A percentile compares a stretch with the other conserved stretches of the same genome.
These are phyloP conservation scores for Scheffersomyces parashehatae DNA, from an alignment of 1,139 yeast genomes.

Conservation along the genomic window DNA sequence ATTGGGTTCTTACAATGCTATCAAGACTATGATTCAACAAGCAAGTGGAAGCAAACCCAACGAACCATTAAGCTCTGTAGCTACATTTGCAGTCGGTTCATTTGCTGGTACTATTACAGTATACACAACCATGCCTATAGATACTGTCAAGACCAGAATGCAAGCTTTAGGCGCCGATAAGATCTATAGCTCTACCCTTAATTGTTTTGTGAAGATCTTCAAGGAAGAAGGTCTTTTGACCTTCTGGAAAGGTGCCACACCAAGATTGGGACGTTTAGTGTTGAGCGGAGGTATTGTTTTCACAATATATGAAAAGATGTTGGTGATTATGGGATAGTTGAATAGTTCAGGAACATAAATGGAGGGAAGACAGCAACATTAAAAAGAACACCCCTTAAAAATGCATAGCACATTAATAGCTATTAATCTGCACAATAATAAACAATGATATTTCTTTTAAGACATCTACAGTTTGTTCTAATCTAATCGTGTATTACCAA, in stretches of 20 bases:
- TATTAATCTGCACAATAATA: no score
- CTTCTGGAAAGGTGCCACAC: conserved; percentile 98
- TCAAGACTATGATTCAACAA: conserved; percentile 80
- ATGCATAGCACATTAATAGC: no score
- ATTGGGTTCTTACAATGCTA: conserved; percentile 87
- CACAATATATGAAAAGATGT: conserved; percentile 88
- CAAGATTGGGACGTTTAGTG: conserved; percentile 87
- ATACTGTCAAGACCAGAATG: conserved; percentile 97
- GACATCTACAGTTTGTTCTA: no score
- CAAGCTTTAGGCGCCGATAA: conserved; percentile 84
- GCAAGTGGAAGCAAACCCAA: conserved; percentile 62
- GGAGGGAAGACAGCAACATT: no score
- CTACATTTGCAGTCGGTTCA: conserved; percentile 90
- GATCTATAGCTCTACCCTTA: conserved; percentile 68
- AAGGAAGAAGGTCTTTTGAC: conserved; percentile 88
- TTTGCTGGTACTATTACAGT: conserved; percentile 93
- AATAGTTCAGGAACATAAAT: no score
- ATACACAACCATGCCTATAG: conserved; percentile 96
- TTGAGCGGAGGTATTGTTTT: conserved; percentile 96
- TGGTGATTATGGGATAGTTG: conserved; percentile 47
- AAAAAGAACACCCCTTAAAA: no score
- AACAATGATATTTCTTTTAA: no score
- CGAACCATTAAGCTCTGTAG: conserved; percentile 72
- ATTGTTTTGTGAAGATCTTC: conserved; percentile 80
- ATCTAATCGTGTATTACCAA: no score